A percentile compares a stretch with the other conserved stretches of the same genome.
Evolutionary conservation across 768 basidiomycete species (phyloP).

Genomic region (Termitomyces sp.): DNA sequence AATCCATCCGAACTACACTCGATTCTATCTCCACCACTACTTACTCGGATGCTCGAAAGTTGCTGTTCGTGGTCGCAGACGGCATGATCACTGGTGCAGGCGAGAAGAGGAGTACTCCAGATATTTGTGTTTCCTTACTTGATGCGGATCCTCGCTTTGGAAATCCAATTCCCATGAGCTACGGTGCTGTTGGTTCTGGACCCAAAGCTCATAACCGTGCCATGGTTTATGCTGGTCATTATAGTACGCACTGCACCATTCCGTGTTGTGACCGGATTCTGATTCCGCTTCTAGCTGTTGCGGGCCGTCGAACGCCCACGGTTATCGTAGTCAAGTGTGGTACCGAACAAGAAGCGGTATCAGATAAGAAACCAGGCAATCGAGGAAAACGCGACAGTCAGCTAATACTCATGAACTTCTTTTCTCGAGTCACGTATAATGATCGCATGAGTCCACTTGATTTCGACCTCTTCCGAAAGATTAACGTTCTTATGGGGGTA

Average conservation of each 20-base stretch:
- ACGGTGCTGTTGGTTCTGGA: slow-evolving; percentile 87
- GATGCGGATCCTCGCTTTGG: slow-evolving; percentile 96
- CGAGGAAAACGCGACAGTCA: slow-evolving; percentile 98
- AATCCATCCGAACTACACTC: slow-evolving; percentile 84
- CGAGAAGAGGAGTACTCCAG: slow-evolving; percentile 93
- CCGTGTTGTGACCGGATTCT: neutral
- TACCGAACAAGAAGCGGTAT: slow-evolving; percentile 74
- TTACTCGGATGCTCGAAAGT: slow-evolving; percentile 90
- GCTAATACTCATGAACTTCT: slow-evolving; percentile 99
- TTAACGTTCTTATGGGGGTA: slow-evolving; percentile 96
- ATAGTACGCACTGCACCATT: slow-evolving; percentile 57
- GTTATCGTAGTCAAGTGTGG: slow-evolving; percentile 97
- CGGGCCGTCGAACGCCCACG: slow-evolving; percentile 89
- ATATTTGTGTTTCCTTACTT: slow-evolving; percentile 88
- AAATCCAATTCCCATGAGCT: slow-evolving; percentile 93
- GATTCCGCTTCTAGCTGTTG: slow-evolving; percentile 47
- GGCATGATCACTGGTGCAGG: slow-evolving; percentile 99
- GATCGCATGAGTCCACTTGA: slow-evolving; percentile 98
- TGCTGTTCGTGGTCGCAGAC: slow-evolving; percentile 93
- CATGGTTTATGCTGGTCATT: slow-evolving; percentile 99
- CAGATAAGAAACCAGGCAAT: slow-evolving; percentile 95
- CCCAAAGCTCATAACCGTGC: slow-evolving; percentile 89
- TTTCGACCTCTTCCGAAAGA: slow-evolving; percentile 96
- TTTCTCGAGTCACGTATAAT: slow-evolving; percentile 98
- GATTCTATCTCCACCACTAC: slow-evolving; percentile 90